phyloP scores from a whole-genome alignment of 306 rosid species.

The Sicyos baderoa region DNA sequence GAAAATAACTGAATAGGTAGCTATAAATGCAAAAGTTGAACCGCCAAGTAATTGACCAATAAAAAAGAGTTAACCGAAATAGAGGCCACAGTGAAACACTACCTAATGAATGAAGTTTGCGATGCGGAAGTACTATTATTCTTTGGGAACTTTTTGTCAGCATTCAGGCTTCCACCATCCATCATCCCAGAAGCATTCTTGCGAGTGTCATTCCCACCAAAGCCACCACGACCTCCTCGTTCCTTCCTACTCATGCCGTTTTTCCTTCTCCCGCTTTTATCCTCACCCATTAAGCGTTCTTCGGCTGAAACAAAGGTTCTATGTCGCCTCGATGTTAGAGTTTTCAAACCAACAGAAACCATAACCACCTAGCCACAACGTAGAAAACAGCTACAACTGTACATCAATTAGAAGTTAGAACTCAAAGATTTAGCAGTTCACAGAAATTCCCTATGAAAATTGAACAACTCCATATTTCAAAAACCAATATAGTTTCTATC shows the following conservation, averaged over 20 bases:
- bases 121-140: conserved; percentile 19
- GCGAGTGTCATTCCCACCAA: conserved; percentile 23
- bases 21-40: neutral
- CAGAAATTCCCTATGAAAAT: neutral
- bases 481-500: neutral
- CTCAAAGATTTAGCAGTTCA: neutral
- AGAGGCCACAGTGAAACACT: neutral
- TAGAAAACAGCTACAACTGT: neutral
- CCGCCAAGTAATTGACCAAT: neutral
- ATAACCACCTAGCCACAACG: conserved; percentile 23
- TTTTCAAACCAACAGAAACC: conserved; percentile 50
- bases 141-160: conserved; percentile 18
- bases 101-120: conserved; percentile 46
- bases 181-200: conserved; percentile 20
- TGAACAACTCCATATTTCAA: neutral
- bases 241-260: conserved; percentile 38
- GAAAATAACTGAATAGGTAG: neutral
- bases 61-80: neutral
- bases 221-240: conserved; percentile 22
- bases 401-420: too few relatives aligned
- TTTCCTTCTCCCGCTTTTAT: conserved; percentile 27
- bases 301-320: conserved; percentile 18
- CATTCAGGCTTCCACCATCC: conserved; percentile 14
- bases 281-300: conserved; percentile 40
- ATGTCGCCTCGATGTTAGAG: conserved; percentile 30